phyloP scores from a whole-genome alignment of 2,329 filamentous ascomycete genomes.

The Byssochlamys sp. region DNA sequence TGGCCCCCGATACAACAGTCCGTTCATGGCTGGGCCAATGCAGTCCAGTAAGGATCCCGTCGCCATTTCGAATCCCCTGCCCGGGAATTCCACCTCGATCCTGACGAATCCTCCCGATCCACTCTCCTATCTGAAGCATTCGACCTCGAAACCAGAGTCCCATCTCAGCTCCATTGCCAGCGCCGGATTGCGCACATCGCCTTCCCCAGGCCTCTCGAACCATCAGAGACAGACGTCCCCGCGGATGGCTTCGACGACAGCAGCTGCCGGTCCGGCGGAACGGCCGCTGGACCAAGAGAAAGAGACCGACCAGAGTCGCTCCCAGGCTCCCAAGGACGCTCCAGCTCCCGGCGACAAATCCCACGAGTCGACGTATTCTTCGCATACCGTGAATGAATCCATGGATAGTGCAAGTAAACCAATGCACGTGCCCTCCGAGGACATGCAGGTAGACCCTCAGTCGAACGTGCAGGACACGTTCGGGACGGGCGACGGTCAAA shows the following conservation, averaged over 20 bases:
- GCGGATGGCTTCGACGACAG: conserved; percentile 44
- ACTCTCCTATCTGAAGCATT: conserved; percentile 25
- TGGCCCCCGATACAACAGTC: conserved; percentile 20
- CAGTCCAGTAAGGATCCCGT: conserved; percentile 33
- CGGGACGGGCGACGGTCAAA: conserved; percentile 41
- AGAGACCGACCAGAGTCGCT: conserved; percentile 25
- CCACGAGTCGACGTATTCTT: conserved; percentile 9
- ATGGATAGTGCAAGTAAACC: conserved; percentile 39
- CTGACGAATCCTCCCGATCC: conserved; percentile 22
- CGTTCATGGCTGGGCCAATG: conserved; percentile 37
- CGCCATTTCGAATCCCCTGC: conserved; percentile 26
- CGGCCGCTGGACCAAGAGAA: conserved; percentile 23
- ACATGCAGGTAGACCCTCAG: conserved; percentile 39
- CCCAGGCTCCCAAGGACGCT: conserved; percentile 34
- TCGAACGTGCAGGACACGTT: conserved; percentile 40
- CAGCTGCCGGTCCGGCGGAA: conserved; percentile 41
- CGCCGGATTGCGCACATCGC: conserved; percentile 29
- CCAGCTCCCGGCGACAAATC: conserved; percentile 30
- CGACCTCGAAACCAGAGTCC: conserved; percentile 24
- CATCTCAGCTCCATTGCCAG: conserved; percentile 34
- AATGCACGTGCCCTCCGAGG: conserved; percentile 40
- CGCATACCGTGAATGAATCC: conserved; percentile 37
- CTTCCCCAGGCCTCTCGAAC: conserved; percentile 25
- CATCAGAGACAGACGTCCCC: conserved; percentile 23
- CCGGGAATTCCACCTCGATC: conserved; percentile 19